These are phyloP conservation scores for Blastobotrys parvus DNA, from an alignment of 805 yeast genomes.

Conservation along the genomic window DNA sequence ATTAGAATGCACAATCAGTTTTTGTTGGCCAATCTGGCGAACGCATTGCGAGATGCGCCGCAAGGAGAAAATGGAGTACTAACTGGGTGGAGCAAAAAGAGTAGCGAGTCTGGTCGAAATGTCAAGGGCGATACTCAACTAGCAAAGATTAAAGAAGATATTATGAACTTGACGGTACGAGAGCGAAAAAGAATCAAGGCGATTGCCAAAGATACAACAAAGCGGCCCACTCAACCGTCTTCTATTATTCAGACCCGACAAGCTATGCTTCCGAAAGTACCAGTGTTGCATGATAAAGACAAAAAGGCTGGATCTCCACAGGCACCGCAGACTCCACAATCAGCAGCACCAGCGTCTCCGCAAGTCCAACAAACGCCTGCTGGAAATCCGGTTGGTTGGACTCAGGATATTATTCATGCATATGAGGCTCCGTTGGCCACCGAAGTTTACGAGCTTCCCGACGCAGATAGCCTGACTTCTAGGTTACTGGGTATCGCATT, in stretches of 20 bases:
- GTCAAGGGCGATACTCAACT: conserved; percentile 48
- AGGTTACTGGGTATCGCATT: conserved; percentile 76
- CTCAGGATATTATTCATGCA: conserved; percentile 84
- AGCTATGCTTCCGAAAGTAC: conserved; percentile 74
- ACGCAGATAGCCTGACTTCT: conserved; percentile 54
- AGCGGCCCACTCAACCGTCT: conserved; percentile 35
- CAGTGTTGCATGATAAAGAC: conserved; percentile 39
- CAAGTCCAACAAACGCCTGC: conserved; percentile 1
- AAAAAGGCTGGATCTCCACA: not conserved
- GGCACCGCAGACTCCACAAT: not conserved
- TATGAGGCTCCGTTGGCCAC: conserved; percentile 72
- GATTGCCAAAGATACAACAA: conserved; percentile 73
- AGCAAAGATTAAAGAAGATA: conserved; percentile 75
- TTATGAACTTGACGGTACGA: conserved; percentile 73
- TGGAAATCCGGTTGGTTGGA: conserved; percentile 52
- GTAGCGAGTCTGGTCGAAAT: conserved; percentile 42
- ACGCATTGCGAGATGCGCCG: conserved; percentile 71
- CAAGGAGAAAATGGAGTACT: conserved; percentile 37
- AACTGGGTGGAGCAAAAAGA: conserved; percentile 41
- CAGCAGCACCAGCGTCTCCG: conserved; percentile 4
- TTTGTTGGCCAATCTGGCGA: conserved; percentile 72
- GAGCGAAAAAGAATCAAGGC: conserved; percentile 80
- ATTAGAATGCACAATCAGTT: conserved; percentile 74
- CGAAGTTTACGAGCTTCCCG: conserved; percentile 78
- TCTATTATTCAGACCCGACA: conserved; percentile 31